phyloP scores from a whole-genome alignment of 228 moss, liverwort and hornwort species.

The Sphagnum magellanicum region DNA sequence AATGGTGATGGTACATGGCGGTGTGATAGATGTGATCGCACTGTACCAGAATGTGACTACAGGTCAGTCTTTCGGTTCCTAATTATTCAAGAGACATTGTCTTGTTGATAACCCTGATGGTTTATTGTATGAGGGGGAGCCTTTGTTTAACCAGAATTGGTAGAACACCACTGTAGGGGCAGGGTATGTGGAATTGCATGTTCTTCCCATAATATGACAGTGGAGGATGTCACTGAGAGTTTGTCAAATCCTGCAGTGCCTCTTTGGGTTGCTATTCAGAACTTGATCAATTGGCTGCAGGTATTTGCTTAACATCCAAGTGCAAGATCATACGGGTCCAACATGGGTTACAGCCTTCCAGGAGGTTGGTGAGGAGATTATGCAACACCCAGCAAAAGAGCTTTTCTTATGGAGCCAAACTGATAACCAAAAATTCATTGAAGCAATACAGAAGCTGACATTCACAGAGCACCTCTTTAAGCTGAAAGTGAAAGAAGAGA shows the following conservation, averaged over 20 bases:
- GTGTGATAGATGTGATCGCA: constrained; percentile 89
- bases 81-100: too few species aligned
- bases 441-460: constrained; percentile 71
- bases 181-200: too few species aligned
- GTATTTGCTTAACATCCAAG: constrained; percentile 74
- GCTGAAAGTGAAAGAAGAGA: constrained; percentile 90
- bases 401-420: constrained; percentile 72
- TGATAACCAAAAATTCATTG: constrained; percentile 71
- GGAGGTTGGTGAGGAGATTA: constrained; percentile 82
- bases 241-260: too few species aligned
- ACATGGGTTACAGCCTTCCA: constrained; percentile 96
- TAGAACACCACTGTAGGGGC: too few species aligned
- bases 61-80: constrained; percentile 19
- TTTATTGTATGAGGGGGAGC: too few species aligned
- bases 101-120: too few species aligned
- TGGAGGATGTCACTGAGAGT: too few species aligned
- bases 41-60: constrained; percentile 85
- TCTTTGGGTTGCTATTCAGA: too few species aligned
- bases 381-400: constrained; percentile 62
- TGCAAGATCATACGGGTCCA: constrained; percentile 84
- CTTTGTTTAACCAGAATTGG: too few species aligned
- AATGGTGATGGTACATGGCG: constrained; percentile 94
- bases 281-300: constrained; percentile 8
- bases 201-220: too few species aligned
- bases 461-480: constrained; percentile 79